These are phyloP conservation scores for Wallacemonas rigidus DNA, from an alignment of 208 protist species.

Conservation along the genomic window DNA sequence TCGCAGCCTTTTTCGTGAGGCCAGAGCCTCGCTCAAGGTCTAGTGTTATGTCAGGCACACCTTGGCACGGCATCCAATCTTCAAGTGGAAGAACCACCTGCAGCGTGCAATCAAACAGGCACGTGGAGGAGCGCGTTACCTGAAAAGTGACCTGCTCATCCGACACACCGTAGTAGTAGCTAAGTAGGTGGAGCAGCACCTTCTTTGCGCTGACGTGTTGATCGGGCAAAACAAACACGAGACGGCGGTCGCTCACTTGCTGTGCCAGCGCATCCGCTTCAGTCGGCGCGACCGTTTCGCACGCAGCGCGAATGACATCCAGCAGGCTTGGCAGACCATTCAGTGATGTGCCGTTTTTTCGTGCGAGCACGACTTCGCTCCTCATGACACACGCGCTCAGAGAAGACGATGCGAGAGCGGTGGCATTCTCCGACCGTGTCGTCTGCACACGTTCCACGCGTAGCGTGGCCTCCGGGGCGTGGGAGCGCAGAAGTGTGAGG, in stretches of 20 bases:
- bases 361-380: neutral
- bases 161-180: slow-evolving; percentile 57
- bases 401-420: neutral
- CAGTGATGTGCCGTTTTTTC: neutral
- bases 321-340: neutral
- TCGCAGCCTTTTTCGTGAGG: slow-evolving; percentile 32
- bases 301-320: neutral
- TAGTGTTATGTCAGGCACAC: slow-evolving; percentile 3
- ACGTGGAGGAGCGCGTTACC: neutral
- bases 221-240: slow-evolving; percentile 57
- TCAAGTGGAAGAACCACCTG: neutral
- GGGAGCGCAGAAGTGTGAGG: neutral
- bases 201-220: slow-evolving; percentile 44
- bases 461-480: neutral
- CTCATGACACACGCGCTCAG: neutral
- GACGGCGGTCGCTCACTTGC: slow-evolving; percentile 27
- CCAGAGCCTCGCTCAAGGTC: slow-evolving; percentile 33
- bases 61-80: neutral
- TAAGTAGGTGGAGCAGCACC: slow-evolving; percentile 50
- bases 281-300: neutral
- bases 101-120: slow-evolving; percentile 16
- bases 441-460: neutral
- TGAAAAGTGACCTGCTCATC: slow-evolving; percentile 41
- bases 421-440: neutral
- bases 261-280: neutral